A percentile compares a stretch with the other conserved stretches of the same genome.
Conservation (phyloP, 2,329 filamentous ascomycete genomes). For the Botrytis porri region DNA sequence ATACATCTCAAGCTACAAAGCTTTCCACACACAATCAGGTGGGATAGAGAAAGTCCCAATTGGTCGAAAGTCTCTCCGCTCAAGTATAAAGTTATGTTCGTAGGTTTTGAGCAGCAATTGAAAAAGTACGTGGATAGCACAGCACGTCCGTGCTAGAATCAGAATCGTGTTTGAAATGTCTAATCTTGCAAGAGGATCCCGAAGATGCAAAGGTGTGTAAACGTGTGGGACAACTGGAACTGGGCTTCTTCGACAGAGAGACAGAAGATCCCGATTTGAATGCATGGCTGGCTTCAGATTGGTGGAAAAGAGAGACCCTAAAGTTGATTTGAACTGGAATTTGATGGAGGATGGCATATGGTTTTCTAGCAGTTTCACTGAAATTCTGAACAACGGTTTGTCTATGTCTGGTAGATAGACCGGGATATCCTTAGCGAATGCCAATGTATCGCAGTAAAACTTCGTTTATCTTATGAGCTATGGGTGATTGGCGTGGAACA, state of each 20-base stretch:
- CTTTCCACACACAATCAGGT: accelerated
- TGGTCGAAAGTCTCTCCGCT: background rate
- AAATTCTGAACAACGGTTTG: background rate
- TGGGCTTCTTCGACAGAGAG: accelerated
- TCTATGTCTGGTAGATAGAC: accelerated
- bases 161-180: too few relatives aligned
- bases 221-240: background rate
- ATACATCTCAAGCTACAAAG: background rate
- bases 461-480: background rate
- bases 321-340: background rate
- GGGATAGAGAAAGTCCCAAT: accelerated
- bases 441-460: accelerated
- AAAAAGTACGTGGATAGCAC: accelerated
- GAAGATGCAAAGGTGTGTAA: background rate
- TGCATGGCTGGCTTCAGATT: background rate
- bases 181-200: background rate
- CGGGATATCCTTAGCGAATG: background rate
- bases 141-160: accelerated
- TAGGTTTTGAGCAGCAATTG: background rate
- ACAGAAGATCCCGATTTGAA: background rate
- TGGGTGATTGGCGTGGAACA: background rate
- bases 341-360: background rate
- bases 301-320: background rate
- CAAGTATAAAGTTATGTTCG: background rate
- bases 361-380: background rate